Evolutionary conservation across 371 early-diverging fungal species (phyloP).

Genomic region (Mucor racemosus): DNA sequence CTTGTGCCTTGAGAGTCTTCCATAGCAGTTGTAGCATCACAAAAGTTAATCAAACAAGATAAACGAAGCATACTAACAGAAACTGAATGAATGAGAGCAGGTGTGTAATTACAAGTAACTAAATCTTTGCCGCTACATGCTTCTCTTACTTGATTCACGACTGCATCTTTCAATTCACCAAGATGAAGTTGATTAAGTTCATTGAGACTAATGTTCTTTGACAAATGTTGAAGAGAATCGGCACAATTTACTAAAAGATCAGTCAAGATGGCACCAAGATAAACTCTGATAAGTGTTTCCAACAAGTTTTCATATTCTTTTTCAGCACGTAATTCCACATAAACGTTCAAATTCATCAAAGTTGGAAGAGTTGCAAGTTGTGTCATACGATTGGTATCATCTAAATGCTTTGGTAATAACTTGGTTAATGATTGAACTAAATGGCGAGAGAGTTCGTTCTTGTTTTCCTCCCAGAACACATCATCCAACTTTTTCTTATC

Average conservation of each 20-base stretch:
- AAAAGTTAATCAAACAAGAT: conserved; percentile 38
- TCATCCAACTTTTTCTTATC: conserved; percentile 34
- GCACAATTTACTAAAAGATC: conserved; percentile 41
- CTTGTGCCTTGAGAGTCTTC: conserved; percentile 45
- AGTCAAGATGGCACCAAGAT: conserved; percentile 53
- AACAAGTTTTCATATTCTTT: conserved; percentile 66
- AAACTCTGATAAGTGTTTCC: conserved; percentile 62
- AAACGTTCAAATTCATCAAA: conserved; percentile 64
- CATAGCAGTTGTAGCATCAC: conserved; percentile 42
- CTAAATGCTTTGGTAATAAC: conserved; percentile 70
- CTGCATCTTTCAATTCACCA: conserved; percentile 40
- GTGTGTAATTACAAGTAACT: conserved; percentile 39
- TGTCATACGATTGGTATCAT: conserved; percentile 55
- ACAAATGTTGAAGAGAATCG: conserved; percentile 49
- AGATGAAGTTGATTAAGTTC: conserved; percentile 43
- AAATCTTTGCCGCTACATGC: conserved; percentile 52
- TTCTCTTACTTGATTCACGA: conserved; percentile 51
- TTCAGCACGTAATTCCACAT: conserved; percentile 68
- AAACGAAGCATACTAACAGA: conserved; percentile 48
- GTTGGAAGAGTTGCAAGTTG: conserved; percentile 63
- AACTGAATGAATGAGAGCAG: conserved; percentile 48
- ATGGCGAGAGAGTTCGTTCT: conserved; percentile 58
- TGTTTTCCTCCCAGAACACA: conserved; percentile 27
- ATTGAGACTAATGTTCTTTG: conserved; percentile 38
- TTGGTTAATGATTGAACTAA: conserved; percentile 62